Conservation (phyloP, 768 basidiomycete species). For the Russula compacta region DNA sequence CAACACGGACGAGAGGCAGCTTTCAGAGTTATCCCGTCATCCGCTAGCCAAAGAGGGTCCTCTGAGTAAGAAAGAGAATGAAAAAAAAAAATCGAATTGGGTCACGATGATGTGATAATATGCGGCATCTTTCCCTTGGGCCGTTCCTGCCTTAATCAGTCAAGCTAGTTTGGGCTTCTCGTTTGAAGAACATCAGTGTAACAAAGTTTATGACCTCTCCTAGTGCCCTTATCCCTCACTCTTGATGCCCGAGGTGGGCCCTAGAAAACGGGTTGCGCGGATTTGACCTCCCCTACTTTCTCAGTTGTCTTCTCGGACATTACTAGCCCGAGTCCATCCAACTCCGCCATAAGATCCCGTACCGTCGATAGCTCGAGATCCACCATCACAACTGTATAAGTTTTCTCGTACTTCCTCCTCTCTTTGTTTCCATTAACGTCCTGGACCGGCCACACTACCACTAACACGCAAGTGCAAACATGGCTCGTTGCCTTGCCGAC, state of each 20-base stretch:
- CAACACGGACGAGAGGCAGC: neutral
- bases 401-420: neutral
- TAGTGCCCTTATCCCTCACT: neutral
- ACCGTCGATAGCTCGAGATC: conserved; percentile 2
- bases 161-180: conserved; percentile 13
- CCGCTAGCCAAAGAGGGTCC: no score
- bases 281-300: neutral
- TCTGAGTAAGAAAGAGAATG: no score
- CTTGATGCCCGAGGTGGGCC: neutral
- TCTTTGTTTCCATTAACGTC: conserved; percentile 10
- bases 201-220: conserved; percentile 8
- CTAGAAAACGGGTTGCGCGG: neutral
- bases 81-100: conserved; percentile 4
- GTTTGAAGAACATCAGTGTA: conserved; percentile 11
- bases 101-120: conserved; percentile 13
- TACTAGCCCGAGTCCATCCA: neutral
- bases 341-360: conserved; percentile 17
- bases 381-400: neutral
- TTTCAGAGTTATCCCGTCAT: no score
- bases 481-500: conserved; percentile 16
- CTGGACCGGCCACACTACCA: neutral
- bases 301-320: neutral
- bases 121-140: conserved; percentile 4
- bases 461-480: neutral
- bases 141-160: conserved; percentile 9